Conservation (phyloP, 768 basidiomycete species). For the Dioszegia aurantiaca region DNA sequence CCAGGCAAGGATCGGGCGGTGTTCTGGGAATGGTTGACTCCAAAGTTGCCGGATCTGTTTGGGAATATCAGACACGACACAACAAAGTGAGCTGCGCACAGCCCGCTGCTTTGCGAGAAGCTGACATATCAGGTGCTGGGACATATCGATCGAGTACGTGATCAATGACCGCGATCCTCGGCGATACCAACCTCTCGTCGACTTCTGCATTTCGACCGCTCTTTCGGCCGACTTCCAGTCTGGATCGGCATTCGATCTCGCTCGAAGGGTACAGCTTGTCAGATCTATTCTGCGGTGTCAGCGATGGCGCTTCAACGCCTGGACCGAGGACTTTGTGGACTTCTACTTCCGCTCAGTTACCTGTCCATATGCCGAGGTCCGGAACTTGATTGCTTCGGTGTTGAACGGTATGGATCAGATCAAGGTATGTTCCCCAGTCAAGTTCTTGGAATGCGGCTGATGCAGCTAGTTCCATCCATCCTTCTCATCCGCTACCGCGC, state of each 20-base stretch:
- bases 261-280: slow-evolving; percentile 68
- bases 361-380: slow-evolving; percentile 82
- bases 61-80: slow-evolving; percentile 82
- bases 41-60: slow-evolving; percentile 64
- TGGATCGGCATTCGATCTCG: slow-evolving; percentile 85
- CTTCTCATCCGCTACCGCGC: slow-evolving; percentile 60
- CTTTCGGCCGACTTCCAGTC: slow-evolving; percentile 72
- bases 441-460: slow-evolving; percentile 50
- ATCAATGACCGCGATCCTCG: slow-evolving; percentile 75
- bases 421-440: slow-evolving; percentile 57
- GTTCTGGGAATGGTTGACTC: slow-evolving; percentile 71
- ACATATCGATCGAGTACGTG: slow-evolving; percentile 61
- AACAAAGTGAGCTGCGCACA: slow-evolving; percentile 34
- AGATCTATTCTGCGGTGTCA: slow-evolving; percentile 66
- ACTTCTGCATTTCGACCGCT: slow-evolving; percentile 68
- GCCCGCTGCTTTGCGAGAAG: neutral
- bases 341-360: slow-evolving; percentile 72
- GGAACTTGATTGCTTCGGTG: slow-evolving; percentile 66
- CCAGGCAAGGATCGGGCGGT: slow-evolving; percentile 57
- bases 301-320: slow-evolving; percentile 65
- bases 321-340: slow-evolving; percentile 67
- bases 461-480: slow-evolving; percentile 57
- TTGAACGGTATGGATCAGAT: slow-evolving; percentile 70
- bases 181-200: slow-evolving; percentile 66
- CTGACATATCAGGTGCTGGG: slow-evolving; percentile 39